These are phyloP conservation scores for Gastrodia elata DNA, from an alignment of 106 monocot genomes.

Conservation along the genomic window DNA sequence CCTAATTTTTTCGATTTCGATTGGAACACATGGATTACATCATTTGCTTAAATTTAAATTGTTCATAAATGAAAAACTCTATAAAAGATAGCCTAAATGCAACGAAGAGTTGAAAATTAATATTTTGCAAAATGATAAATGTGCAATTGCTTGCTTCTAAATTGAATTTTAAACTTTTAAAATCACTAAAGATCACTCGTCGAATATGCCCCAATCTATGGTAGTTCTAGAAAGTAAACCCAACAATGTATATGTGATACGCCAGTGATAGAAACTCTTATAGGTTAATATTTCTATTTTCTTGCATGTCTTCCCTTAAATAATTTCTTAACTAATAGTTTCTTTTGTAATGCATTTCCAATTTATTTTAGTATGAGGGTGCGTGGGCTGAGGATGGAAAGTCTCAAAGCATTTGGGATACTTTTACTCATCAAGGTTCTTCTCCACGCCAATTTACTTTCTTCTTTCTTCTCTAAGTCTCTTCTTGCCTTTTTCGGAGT, in stretches of 20 bases:
- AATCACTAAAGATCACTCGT: not conserved
- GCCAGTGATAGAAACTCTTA: not conserved
- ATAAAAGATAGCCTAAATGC: not conserved
- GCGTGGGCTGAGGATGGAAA: constrained; percentile 12
- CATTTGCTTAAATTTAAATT: no score
- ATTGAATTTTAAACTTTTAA: not conserved
- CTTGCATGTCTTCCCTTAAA: not conserved
- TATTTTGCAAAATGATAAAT: not conserved
- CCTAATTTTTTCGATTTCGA: no score
- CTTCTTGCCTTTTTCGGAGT: no score
- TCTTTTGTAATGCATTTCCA: not conserved
- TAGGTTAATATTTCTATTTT: not conserved
- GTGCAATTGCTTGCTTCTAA: not conserved
- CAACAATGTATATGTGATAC: not conserved
- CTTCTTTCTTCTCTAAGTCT: no score
- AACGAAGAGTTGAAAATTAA: not conserved
- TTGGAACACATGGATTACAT: no score
- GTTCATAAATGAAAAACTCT: not conserved
- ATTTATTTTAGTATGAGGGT: constrained; percentile 10
- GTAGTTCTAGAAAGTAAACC: not conserved
- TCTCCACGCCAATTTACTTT: not conserved
- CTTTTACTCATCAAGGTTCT: constrained; percentile 5
- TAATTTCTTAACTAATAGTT: not conserved
- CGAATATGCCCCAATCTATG: not conserved
- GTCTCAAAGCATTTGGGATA: constrained; percentile 8